Percentiles rank a stretch among this genome's conserved stretches.
These are phyloP conservation scores for Yamadazyma takamatsuzukensis DNA, from an alignment of 805 yeast species.

Conservation along the genomic window DNA sequence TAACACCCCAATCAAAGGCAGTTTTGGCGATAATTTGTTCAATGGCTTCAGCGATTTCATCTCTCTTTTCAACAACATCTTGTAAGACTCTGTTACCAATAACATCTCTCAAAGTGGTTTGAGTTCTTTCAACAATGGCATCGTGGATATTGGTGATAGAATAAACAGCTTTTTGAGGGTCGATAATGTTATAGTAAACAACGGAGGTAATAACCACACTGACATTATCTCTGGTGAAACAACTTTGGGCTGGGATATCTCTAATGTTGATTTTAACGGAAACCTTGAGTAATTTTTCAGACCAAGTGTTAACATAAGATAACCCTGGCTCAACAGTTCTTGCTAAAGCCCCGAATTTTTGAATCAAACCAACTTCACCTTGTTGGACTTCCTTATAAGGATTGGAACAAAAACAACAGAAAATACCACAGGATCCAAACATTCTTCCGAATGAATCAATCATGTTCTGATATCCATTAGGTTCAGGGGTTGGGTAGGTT, in stretches of 20 bases:
- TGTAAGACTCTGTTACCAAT: conserved; percentile 63
- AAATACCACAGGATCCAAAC: conserved; percentile 52
- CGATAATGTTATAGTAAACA: conserved; percentile 60
- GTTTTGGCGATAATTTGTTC: conserved; percentile 58
- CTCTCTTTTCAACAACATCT: conserved; percentile 71
- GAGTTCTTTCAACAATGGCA: conserved; percentile 64
- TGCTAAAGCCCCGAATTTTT: conserved; percentile 62
- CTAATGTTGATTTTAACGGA: conserved; percentile 55
- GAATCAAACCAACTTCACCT: conserved; percentile 67
- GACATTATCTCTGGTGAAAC: conserved; percentile 71
- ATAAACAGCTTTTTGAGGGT: conserved; percentile 64
- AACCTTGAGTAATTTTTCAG: conserved; percentile 50
- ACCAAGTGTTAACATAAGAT: conserved; percentile 59
- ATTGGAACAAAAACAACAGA: conserved; percentile 56
- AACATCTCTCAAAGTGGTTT: conserved; percentile 70
- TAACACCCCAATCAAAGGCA: conserved; percentile 68
- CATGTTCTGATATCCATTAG: conserved; percentile 39
- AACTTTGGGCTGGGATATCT: conserved; percentile 64
- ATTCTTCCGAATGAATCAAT: conserved; percentile 39
- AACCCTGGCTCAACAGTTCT: conserved; percentile 69
- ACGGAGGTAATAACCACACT: conserved; percentile 61
- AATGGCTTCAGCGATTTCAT: conserved; percentile 64
- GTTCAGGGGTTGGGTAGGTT: conserved; percentile 35
- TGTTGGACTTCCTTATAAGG: conserved; percentile 60
- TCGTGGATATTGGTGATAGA: conserved; percentile 50